Evolutionary conservation across 192 early-diverging fungal genomes (phyloP).

Genomic region (Chytriomyces sp.): DNA sequence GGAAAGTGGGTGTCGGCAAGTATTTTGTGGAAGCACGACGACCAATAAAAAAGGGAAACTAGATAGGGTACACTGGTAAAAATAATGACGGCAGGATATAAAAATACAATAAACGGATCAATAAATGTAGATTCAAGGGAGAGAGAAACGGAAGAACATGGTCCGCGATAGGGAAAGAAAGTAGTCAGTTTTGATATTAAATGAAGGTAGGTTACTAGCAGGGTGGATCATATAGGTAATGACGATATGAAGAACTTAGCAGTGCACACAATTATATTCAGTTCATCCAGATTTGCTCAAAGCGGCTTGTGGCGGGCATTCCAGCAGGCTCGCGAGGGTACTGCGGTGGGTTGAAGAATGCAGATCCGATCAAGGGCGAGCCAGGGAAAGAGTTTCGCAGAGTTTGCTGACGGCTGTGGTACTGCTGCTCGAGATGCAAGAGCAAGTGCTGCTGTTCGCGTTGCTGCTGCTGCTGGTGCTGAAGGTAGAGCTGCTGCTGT

Average conservation of each 20-base stretch:
- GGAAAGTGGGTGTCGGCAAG: no score
- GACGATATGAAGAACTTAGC: neutral
- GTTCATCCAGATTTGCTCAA: constrained; percentile 14
- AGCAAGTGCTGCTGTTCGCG: neutral
- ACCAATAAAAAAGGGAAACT: constrained; percentile 3
- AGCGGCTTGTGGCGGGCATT: constrained; percentile 2
- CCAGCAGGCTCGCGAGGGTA: neutral
- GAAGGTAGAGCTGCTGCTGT: neutral
- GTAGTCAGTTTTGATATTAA: neutral
- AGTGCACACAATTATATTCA: neutral
- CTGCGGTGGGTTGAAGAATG: neutral
- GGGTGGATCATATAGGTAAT: neutral
- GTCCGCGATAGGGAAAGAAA: neutral
- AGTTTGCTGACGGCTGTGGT: neutral
- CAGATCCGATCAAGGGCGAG: neutral
- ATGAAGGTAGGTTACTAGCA: neutral
- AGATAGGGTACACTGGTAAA: neutral
- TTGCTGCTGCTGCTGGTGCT: neutral
- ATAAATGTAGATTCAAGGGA: neutral
- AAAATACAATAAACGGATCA: no score
- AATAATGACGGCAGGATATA: no score
- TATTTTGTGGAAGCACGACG: neutral
- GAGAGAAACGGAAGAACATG: neutral
- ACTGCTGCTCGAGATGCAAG: neutral
- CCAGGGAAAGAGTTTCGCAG: neutral